Evolutionary conservation across 495 filamentous ascomycete genomes (phyloP), one percentile per base, ranked within the genome.

Genomic region (Usnea hakonensis): DNA sequence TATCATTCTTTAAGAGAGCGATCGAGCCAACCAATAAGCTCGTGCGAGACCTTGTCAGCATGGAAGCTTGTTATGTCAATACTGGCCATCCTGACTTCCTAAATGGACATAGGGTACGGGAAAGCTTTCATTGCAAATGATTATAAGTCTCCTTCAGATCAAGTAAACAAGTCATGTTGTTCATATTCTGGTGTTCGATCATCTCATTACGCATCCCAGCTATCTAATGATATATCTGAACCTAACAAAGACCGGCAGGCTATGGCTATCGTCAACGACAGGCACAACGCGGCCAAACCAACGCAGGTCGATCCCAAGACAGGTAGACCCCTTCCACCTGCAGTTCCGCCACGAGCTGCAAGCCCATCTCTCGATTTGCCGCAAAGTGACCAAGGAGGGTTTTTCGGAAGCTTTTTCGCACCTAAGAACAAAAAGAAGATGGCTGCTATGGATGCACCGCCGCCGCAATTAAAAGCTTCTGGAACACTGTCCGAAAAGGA

Each of bases 391-490:
- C 85, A 85, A 68, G 75, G 81, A 56, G 90, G 91, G 58, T 99
- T 97, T 81, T 97, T 97, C 73, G 92, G 93, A 62, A 93, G 89
- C 72, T 97, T 97, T 82, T 97, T 95, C 75, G 91, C 92, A 8
- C 88, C 86, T 60, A 97, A 96, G 83, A 97, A 97, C 74, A 99
- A 97, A 84, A 99, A 97, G 87, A 97, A 96, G 86, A 91, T 96
- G 83, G 95, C 95, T 28, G 91, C 93, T 61, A 97, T 97, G 95
- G 95, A 97, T 69, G 78, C 95, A 41, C 95, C 95, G 36, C 94
- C 94, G 64, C 85, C 95, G 52, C 90, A 83, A 44, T 82, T 99
- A 62, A 99, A 97, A 77, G 95, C 94, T 35, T 94, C 90, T 13
- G 92, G 95, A 21, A 91, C 84, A 30, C 77, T 99, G 61, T 92